phyloP scores from a whole-genome alignment of 345 rosid species.

The Angophora floribunda region DNA sequence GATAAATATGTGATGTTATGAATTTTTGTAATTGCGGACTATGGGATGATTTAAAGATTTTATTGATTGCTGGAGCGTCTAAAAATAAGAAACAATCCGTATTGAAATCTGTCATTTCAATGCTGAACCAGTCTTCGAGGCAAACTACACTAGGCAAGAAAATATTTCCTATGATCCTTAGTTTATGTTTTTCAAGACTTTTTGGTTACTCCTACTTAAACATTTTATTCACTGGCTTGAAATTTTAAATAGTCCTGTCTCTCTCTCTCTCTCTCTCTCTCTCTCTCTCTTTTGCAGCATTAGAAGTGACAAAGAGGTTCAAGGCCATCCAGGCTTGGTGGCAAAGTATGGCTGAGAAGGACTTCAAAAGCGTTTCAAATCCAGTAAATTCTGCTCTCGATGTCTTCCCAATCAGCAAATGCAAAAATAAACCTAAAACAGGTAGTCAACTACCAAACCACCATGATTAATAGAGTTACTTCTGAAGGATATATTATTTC shows the following conservation, averaged over 20 bases:
- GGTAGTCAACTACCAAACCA: slow-evolving; percentile 23
- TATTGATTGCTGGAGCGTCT: background rate
- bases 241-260: background rate
- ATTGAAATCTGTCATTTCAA: background rate
- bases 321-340: slow-evolving; percentile 89
- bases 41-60: background rate
- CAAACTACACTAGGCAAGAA: background rate
- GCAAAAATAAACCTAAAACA: slow-evolving; percentile 13
- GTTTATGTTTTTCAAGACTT: background rate
- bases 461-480: background rate
- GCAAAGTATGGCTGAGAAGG: slow-evolving; percentile 73
- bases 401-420: slow-evolving; percentile 12
- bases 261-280: background rate
- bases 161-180: background rate
- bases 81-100: background rate
- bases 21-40: background rate
- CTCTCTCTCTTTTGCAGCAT: background rate
- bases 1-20: background rate
- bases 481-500: background rate
- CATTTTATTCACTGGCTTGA: background rate
- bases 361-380: slow-evolving; percentile 22
- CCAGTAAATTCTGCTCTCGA: slow-evolving; percentile 16
- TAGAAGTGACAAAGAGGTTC: slow-evolving; percentile 68
- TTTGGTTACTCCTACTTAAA: background rate
- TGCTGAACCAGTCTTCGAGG: background rate